Base-by-base conservation (phyloP, 1,139 yeast species). In the Magnusiomyces sp. region DNA sequence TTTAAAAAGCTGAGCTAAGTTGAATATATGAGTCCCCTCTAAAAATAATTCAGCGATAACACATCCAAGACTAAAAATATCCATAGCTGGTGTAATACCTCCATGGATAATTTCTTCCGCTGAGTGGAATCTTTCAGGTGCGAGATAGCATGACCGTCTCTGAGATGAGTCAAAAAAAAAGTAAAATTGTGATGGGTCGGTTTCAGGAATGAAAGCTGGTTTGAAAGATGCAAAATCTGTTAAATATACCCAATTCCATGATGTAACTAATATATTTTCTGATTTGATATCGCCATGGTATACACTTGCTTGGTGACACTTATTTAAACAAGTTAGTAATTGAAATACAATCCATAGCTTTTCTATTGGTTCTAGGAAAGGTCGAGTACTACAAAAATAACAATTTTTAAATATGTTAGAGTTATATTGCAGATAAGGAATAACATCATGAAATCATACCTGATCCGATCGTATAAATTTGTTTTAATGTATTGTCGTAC, bases 171-270 rank as follows among this genome's bases (percentile, higher is more conserved):
- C 97, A 63, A 89, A 94, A 64, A 82, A 94, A 62, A 90, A 92
- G 0, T 95, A 81, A 60, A 85, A 92, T 57, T 85, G 92, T n/a
- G 92, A 86, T 0, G 97, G 97, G 61, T 94, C 92, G 59, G 89
- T 95, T 57, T 87, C 96, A 0, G 97, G 97, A 31, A 94, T 69
- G 59, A 74, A 82, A 0, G 80, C 81, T 0, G 99, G 99, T 64
- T 94, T 94, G 63, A 78, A 79, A 2, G 80, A 74, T 2, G 96
- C 84, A 68, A 92, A 90, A 66, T 94, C 99, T 1, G 88, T 71
- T 14, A 94, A 63, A 57, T 83, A 70, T 1, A 82, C 71, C 96
- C 97, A 90, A 64, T 88, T 85, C 85, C 95, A 86, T 23, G 94
- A 80, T 0, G 95, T 85, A 1, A 89, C 83, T 52, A 94, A 68